Evolutionary conservation across 2,329 filamentous ascomycete genomes (phyloP).

Genomic region (Cephalotrichum gorgonifer): DNA sequence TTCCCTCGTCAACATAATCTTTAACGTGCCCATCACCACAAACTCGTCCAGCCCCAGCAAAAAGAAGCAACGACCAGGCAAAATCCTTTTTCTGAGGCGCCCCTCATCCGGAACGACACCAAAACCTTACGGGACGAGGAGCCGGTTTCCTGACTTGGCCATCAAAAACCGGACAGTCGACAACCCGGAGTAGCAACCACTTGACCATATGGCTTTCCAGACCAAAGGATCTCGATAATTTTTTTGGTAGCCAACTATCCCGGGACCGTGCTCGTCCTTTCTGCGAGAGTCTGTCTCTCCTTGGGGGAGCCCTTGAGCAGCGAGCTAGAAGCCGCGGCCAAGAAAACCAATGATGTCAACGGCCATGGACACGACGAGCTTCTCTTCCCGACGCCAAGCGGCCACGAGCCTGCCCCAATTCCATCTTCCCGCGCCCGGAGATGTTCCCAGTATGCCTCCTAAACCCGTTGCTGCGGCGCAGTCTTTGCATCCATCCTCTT

Average conservation of each 20-base stretch:
- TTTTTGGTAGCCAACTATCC: background rate
- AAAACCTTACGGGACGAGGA: background rate
- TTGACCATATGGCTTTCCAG: background rate
- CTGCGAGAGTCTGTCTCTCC: background rate
- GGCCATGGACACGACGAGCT: constrained; percentile 29
- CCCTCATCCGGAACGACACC: background rate
- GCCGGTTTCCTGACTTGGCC: background rate
- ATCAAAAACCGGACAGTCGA: background rate
- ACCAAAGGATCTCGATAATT: background rate
- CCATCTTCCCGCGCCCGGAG: constrained; percentile 53
- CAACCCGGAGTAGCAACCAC: background rate
- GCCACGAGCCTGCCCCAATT: constrained; percentile 59
- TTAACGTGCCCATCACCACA: background rate
- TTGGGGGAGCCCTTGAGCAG: background rate
- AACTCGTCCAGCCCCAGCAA: background rate
- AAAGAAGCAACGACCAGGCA: background rate
- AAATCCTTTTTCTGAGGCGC: background rate
- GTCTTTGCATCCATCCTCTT: constrained; percentile 26
- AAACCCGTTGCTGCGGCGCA: constrained; percentile 12
- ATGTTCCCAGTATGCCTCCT: constrained; percentile 31
- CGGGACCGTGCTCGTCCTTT: background rate
- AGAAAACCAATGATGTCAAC: constrained; percentile 1
- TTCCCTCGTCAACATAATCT: background rate
- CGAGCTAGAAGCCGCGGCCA: background rate
- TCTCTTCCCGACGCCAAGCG: constrained; percentile 60